Conservation (phyloP, 2,329 filamentous ascomycete genomes). For the Aureobasidium vineae region DNA sequence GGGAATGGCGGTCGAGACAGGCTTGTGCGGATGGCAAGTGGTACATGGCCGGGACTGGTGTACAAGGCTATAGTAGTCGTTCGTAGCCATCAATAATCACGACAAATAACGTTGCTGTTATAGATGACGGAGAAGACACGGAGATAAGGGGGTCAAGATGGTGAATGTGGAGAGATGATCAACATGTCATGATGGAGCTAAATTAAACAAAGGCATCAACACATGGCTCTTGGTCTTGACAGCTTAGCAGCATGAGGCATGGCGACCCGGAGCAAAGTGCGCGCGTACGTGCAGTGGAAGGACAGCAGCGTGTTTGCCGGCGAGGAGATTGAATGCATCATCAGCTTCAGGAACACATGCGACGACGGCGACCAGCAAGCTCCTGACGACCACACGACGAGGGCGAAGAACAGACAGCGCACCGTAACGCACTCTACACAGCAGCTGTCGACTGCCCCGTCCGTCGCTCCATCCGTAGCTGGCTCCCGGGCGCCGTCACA, state of each 20-base stretch:
- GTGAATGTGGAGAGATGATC: conserved; percentile 17
- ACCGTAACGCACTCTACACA: conserved; percentile 41
- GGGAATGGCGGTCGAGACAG: conserved; percentile 77
- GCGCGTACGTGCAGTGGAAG: conserved; percentile 93
- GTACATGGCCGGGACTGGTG: conserved; percentile 67
- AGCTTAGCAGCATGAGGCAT: conserved; percentile 16
- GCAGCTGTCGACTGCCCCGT: conserved; percentile 29
- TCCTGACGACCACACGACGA: conserved; percentile 31
- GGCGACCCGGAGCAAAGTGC: conserved; percentile 65
- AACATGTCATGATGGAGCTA: neutral
- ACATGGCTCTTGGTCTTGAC: neutral
- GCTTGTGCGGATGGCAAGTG: conserved; percentile 82
- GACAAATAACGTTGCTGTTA: neutral
- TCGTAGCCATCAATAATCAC: too few relatives aligned
- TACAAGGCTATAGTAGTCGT: conserved; percentile 49
- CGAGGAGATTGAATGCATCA: conserved; percentile 91
- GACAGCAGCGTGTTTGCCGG: conserved; percentile 94
- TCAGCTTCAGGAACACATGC: conserved; percentile 88
- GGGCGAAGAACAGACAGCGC: conserved; percentile 33
- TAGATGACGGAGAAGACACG: neutral
- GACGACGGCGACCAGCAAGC: conserved; percentile 44
- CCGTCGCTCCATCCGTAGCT: conserved; percentile 29
- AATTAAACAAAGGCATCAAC: conserved; percentile 7
- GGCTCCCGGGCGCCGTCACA: conserved; percentile 44
- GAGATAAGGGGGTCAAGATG: conserved; percentile 14